Conservation (phyloP, 2,329 filamentous ascomycete genomes). For the Knufia fluminis region DNA sequence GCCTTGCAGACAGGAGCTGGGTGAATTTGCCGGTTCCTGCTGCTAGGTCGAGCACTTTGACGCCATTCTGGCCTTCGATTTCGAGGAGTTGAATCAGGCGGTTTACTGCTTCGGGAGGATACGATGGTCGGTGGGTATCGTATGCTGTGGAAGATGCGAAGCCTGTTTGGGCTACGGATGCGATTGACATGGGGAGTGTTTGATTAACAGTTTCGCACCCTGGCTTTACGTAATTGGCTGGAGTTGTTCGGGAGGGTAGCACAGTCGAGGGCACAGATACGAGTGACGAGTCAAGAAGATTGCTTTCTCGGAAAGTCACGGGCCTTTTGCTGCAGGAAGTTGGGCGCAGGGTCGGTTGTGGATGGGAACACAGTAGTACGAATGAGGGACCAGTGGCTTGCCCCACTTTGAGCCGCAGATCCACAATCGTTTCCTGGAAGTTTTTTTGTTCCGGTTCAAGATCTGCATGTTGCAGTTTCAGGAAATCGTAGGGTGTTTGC, state of each 20-base stretch:
- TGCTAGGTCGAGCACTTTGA: slow-evolving; percentile 53
- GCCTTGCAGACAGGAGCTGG: slow-evolving; percentile 48
- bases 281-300: too few species aligned
- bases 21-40: slow-evolving; percentile 66
- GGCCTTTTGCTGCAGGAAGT: too few species aligned
- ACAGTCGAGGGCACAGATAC: too few species aligned
- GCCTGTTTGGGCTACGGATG: slow-evolving; percentile 35
- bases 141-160: slow-evolving; percentile 58
- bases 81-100: slow-evolving; percentile 49
- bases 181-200: slow-evolving; percentile 3
- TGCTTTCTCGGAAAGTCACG: too few species aligned
- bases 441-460: not conserved
- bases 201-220: not conserved
- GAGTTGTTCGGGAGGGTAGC: too few species aligned
- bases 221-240: too few species aligned
- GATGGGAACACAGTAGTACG: too few species aligned
- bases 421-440: not conserved
- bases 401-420: not conserved
- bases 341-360: too few species aligned
- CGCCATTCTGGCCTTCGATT: slow-evolving; percentile 39
- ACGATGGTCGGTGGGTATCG: slow-evolving; percentile 59
- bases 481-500: too few species aligned
- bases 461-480: too few species aligned
- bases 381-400: not conserved
- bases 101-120: slow-evolving; percentile 50